Evolutionary conservation across 345 rosid species (phyloP).

Genomic region (Salix viminalis): DNA sequence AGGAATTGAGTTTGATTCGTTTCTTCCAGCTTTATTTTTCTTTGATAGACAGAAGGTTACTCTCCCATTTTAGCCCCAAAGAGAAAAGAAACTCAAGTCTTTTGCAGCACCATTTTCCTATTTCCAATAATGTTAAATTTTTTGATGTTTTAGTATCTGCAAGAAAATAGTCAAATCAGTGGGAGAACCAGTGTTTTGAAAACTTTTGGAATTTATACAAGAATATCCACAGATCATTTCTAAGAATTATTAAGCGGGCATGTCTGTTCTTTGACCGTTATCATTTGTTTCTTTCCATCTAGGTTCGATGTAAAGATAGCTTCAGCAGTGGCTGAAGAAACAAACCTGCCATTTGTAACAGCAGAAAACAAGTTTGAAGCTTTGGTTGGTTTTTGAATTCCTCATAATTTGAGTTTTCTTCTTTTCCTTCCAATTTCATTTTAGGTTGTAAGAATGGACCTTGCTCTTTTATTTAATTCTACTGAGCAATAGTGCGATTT

Average conservation of each 20-base stretch:
- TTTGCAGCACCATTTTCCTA: background rate
- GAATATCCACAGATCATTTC: background rate
- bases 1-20: background rate
- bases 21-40: background rate
- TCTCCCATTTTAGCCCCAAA: background rate
- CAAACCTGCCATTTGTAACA: conserved; percentile 77
- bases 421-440: background rate
- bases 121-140: too few species aligned
- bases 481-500: background rate
- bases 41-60: background rate
- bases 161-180: background rate
- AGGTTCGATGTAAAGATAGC: conserved; percentile 95
- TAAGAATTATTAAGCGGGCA: background rate
- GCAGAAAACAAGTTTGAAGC: conserved; percentile 99
- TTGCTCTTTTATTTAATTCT: conserved; percentile 8
- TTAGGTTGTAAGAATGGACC: background rate
- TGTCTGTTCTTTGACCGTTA: background rate
- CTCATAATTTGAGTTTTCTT: background rate
- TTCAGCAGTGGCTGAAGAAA: conserved; percentile 88
- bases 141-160: background rate
- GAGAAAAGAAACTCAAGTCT: background rate
- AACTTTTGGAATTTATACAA: background rate
- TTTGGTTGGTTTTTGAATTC: conserved; percentile 53
- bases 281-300: conserved; percentile 10
- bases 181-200: background rate